Conservation (phyloP, 805 yeast species). For the Yarrowia osloensis region DNA sequence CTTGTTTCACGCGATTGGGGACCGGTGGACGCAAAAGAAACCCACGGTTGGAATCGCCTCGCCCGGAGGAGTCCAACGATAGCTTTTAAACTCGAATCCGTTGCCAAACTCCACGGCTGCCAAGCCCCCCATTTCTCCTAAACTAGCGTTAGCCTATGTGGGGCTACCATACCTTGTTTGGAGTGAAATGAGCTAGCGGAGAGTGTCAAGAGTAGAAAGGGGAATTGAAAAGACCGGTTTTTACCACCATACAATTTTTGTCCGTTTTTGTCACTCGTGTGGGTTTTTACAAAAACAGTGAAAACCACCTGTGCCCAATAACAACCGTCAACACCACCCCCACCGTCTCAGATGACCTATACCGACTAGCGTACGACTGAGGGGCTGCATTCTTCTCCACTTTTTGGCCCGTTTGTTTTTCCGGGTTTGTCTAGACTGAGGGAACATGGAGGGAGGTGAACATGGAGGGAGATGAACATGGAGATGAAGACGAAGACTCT, state of each 20-base stretch:
- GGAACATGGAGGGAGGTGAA: too few species aligned
- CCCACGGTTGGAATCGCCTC: not conserved
- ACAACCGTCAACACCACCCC: too few species aligned
- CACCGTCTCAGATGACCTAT: conserved; percentile 9
- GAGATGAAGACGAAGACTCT: too few species aligned
- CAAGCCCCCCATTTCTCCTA: not conserved
- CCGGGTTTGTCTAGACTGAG: not conserved
- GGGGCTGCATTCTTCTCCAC: conserved; percentile 26
- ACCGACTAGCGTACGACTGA: not conserved
- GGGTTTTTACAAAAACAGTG: too few species aligned
- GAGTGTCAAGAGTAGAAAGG: not conserved
- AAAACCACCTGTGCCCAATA: too few species aligned
- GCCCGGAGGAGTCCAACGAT: not conserved
- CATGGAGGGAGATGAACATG: too few species aligned
- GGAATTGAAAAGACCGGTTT: too few species aligned
- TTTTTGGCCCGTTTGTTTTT: conserved; percentile 9
- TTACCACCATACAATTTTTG: too few species aligned
- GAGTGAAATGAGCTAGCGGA: not conserved
- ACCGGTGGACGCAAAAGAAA: not conserved
- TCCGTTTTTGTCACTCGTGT: too few species aligned
- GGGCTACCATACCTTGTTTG: conserved; percentile 4
- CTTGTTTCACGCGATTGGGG: not conserved
- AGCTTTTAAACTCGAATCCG: not conserved
- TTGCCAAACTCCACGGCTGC: not conserved
- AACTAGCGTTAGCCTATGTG: conserved; percentile 23